Percentiles rank a stretch among this genome's conserved stretches.
These are phyloP conservation scores for Monosporascus sp. DNA, from an alignment of 2,329 filamentous ascomycete species.

Conservation along the genomic window DNA sequence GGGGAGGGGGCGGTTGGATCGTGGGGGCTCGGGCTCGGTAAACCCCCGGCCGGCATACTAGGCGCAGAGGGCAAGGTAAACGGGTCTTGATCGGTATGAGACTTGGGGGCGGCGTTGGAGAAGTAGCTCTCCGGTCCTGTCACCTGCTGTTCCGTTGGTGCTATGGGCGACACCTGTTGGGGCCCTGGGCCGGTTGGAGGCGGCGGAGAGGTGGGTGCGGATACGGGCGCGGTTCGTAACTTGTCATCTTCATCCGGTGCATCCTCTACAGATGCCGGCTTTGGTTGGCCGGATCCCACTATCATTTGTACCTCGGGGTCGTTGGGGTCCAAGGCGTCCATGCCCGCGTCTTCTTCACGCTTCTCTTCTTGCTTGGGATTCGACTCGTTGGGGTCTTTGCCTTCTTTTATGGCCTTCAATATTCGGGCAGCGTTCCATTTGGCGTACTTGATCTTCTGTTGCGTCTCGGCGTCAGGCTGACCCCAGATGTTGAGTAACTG, in stretches of 20 bases:
- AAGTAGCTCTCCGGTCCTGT: conserved; percentile 26
- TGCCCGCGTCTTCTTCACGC: conserved; percentile 37
- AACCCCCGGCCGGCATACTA: conserved; percentile 17
- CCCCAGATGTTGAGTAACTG: conserved; percentile 85
- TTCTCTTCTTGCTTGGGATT: conserved; percentile 66
- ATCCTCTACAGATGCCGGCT: conserved; percentile 48
- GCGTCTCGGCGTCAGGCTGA: conserved; percentile 65
- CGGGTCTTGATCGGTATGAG: conserved; percentile 11
- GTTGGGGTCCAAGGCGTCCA: conserved; percentile 51
- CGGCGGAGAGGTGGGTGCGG: conserved; percentile 30
- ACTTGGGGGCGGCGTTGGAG: conserved; percentile 7
- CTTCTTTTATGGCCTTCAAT: conserved; percentile 82
- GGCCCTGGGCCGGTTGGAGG: conserved; percentile 20
- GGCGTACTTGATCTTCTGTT: conserved; percentile 88
- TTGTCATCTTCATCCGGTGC: conserved; percentile 39
- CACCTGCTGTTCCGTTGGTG: conserved; percentile 20
- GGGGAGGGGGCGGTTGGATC: conserved; percentile 17
- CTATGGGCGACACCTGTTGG: conserved; percentile 29
- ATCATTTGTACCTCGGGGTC: conserved; percentile 61
- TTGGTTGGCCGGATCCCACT: conserved; percentile 28
- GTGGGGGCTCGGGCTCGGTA: conserved; percentile 19
- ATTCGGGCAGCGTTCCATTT: conserved; percentile 95
- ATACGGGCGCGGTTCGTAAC: conserved; percentile 28
- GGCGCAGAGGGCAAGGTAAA: conserved; percentile 26
- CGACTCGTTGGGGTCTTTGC: conserved; percentile 84